Evolutionary conservation across 2,329 filamentous ascomycete species (phyloP).

Genomic region (Fusarium annulatum): DNA sequence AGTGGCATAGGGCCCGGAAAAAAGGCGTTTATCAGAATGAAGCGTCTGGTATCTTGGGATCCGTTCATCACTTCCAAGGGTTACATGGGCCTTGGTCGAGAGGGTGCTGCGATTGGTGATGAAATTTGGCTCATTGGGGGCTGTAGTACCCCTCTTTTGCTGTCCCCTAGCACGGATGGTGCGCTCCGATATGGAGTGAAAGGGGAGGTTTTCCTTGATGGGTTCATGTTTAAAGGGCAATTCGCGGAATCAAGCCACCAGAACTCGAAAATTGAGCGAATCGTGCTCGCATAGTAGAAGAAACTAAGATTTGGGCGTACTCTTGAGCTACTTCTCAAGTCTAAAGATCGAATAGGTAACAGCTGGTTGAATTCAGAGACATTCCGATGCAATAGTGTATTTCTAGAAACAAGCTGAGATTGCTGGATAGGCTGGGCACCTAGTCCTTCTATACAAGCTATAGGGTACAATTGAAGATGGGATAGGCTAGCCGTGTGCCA

Average conservation of each 20-base stretch:
- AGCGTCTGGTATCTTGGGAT: not conserved
- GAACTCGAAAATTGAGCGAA: not conserved
- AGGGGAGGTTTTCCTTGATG: not conserved
- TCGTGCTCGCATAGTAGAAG: not conserved
- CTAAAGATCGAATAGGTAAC: not conserved
- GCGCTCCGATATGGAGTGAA: not conserved
- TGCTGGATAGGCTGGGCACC: too few relatives aligned
- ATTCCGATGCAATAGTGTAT: too few relatives aligned
- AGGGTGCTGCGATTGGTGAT: not conserved
- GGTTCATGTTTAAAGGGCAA: not conserved
- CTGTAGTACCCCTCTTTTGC: not conserved
- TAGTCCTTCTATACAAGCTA: too few relatives aligned
- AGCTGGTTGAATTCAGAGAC: too few relatives aligned
- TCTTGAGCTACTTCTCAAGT: not conserved
- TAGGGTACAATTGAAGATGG: too few relatives aligned
- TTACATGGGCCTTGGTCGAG: not conserved
- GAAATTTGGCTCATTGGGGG: not conserved
- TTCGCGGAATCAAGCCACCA: not conserved
- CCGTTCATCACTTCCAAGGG: not conserved
- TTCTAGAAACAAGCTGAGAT: not conserved
- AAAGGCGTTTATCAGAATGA: not conserved
- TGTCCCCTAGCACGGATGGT: not conserved
- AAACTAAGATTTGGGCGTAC: not conserved
- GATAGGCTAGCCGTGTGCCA: too few relatives aligned
- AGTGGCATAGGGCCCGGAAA: not conserved